phyloP scores from a whole-genome alignment of 768 basidiomycete species.

The Kwoniella heveanensis region DNA sequence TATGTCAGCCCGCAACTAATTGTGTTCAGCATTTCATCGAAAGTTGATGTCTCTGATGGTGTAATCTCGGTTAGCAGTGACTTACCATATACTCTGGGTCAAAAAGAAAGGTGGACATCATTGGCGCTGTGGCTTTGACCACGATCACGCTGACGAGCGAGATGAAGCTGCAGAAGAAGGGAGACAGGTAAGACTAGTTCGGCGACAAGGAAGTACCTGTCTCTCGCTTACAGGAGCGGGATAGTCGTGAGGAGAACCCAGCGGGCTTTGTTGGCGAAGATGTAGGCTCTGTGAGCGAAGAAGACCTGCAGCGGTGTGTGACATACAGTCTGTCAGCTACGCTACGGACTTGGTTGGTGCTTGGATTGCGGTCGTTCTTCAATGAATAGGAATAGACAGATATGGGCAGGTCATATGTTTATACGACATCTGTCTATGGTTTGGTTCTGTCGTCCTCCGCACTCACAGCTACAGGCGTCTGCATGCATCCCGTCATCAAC shows the following conservation, averaged over 20 bases:
- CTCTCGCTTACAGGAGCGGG: constrained; percentile 9
- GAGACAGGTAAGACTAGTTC: too few species aligned
- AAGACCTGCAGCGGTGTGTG: constrained; percentile 5
- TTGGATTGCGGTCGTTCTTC: too few species aligned
- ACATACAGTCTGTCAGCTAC: too few species aligned
- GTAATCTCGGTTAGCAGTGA: background rate
- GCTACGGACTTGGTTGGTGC: too few species aligned
- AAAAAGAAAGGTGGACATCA: background rate
- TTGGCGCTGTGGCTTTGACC: constrained; percentile 7
- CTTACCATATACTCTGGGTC: background rate
- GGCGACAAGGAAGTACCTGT: too few species aligned
- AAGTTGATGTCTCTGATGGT: too few species aligned
- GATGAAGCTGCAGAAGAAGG: constrained; percentile 7
- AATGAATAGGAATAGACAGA: too few species aligned
- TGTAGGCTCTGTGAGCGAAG: constrained; percentile 19
- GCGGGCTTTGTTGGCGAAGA: background rate
- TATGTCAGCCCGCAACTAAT: too few species aligned
- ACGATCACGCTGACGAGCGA: constrained; percentile 1
- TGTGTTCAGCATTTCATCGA: too few species aligned
- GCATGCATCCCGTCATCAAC: background rate
- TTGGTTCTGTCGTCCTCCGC: background rate
- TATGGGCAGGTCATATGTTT: too few species aligned
- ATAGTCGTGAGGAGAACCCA: background rate
- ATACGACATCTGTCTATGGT: too few species aligned
- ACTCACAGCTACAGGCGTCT: constrained; percentile 17